These are phyloP conservation scores for Sphenostylis stenocarpa DNA, from an alignment of 306 rosid species.

Conservation along the genomic window DNA sequence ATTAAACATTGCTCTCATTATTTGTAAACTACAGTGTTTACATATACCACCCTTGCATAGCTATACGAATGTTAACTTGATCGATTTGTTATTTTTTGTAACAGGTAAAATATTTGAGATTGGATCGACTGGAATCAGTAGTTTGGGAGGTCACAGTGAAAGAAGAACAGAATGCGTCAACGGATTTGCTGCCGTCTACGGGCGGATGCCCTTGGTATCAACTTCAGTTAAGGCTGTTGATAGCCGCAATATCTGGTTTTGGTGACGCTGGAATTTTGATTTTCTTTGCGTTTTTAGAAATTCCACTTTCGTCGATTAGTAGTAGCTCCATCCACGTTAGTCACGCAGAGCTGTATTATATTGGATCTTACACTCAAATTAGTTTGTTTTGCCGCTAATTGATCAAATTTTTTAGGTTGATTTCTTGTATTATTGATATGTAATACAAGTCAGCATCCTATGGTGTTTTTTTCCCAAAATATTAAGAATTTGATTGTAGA, in stretches of 20 bases:
- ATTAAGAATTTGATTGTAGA: conserved; percentile 35
- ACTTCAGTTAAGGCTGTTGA: conserved; percentile 88
- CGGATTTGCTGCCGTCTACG: conserved; percentile 62
- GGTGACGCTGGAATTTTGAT: conserved; percentile 51
- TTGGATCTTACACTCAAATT: conserved; percentile 31
- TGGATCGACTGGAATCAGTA: conserved; percentile 97
- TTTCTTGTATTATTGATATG: conserved; percentile 50
- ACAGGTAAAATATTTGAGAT: conserved; percentile 88
- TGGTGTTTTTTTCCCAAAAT: conserved; percentile 25
- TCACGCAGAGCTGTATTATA: conserved; percentile 40
- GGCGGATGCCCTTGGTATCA: conserved; percentile 74
- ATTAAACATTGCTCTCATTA: neutral
- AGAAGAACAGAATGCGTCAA: conserved; percentile 76
- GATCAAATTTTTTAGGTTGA: conserved; percentile 43
- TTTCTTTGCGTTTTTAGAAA: conserved; percentile 31
- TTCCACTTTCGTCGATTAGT: conserved; percentile 36
- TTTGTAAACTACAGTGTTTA: neutral
- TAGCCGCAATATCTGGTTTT: conserved; percentile 81
- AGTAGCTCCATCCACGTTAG: conserved; percentile 37
- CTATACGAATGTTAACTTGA: neutral
- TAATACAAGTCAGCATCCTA: conserved; percentile 43
- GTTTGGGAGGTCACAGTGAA: conserved; percentile 86
- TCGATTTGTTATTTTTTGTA: conserved; percentile 20
- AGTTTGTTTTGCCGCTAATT: conserved; percentile 32
- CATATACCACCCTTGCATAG: neutral